Evolutionary conservation across 345 rosid species (phyloP), one percentile per base, ranked within the genome.

Genomic region (Citrus mangshanensis): DNA sequence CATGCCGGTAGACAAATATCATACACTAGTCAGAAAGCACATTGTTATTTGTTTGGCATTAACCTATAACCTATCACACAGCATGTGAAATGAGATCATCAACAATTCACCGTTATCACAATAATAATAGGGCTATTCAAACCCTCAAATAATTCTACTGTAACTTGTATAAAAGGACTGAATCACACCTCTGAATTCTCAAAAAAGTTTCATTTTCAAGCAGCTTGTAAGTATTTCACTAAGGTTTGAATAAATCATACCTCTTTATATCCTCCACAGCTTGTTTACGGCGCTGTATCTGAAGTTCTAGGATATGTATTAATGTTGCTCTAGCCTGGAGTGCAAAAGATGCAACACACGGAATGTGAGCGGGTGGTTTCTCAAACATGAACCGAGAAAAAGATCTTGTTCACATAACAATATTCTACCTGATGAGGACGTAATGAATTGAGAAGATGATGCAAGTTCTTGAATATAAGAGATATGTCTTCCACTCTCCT

Each of bases 261-360:
- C 97, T 89, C 87, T 96, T 91, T 79, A 96, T 91, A 85, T 96
- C 98, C 77, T 96, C 97, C 74, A 96, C 92, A 1, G 97, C 98
- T 84, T 96, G 94, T 83, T 94, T 93, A 30, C 97, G 86, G 4
- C 86, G 91, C 73, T 91, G 90, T 70, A 94, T 96, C 84, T 96
- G 98, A 83, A 91, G 93, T 81, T 96, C 97, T 76, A 93, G 84
- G 70, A 95, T 88, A 85, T 92, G 99, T 83, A 92, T 95, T 66
- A 95, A 82, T 32, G 98, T 95, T 74, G 99, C 99, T 80, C 97
- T 89, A 25, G 97, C 98, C 99, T 96, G 82, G 18, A 46, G 54
- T 62, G 30, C 34, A 35, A 73, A 77, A 67, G 22, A 56, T 25
- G 35, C 21, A 2, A 32, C 28, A 68, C n/a, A 70, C 37, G 8